Evolutionary conservation across 2,329 filamentous ascomycete species (phyloP).

Genomic region (Aspergillus calidoustus): DNA sequence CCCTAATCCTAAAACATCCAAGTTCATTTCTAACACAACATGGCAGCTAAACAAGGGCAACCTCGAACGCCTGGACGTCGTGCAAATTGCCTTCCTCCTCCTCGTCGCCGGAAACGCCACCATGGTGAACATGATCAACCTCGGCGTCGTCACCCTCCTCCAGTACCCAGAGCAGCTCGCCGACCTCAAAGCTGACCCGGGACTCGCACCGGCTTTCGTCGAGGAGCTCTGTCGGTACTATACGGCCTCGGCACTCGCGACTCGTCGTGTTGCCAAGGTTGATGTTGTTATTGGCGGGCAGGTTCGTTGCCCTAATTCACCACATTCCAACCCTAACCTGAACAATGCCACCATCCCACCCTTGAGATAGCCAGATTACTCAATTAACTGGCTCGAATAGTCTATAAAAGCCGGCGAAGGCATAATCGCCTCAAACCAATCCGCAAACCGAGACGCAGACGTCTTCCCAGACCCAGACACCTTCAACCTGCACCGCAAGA

Average conservation of each 20-base stretch:
- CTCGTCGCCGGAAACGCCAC: constrained; percentile 3
- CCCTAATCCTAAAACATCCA: not conserved
- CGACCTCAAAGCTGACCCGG: not conserved
- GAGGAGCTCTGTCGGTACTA: constrained; percentile 7
- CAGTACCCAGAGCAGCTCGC: constrained; percentile 3
- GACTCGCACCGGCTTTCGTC: not conserved
- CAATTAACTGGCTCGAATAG: not conserved
- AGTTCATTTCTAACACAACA: not conserved
- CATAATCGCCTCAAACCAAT: constrained; percentile 11
- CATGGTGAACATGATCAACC: constrained; percentile 3
- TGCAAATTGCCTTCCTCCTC: not conserved
- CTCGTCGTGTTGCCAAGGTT: constrained; percentile 3
- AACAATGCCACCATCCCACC: no score
- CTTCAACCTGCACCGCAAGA: constrained; percentile 11
- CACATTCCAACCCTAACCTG: no score
- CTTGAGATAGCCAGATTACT: no score
- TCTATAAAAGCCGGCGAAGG: constrained; percentile 3
- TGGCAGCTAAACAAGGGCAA: not conserved
- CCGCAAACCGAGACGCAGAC: constrained; percentile 12
- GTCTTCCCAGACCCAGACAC: constrained; percentile 12
- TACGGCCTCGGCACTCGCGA: constrained; percentile 5
- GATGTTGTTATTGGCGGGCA: constrained; percentile 5
- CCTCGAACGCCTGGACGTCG: not conserved
- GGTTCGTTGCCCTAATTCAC: not conserved
- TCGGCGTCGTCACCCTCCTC: constrained; percentile 5